These are phyloP conservation scores for Phyllostachys edulis DNA, from an alignment of 176 grass and related monocot genomes.

Conservation along the genomic window DNA sequence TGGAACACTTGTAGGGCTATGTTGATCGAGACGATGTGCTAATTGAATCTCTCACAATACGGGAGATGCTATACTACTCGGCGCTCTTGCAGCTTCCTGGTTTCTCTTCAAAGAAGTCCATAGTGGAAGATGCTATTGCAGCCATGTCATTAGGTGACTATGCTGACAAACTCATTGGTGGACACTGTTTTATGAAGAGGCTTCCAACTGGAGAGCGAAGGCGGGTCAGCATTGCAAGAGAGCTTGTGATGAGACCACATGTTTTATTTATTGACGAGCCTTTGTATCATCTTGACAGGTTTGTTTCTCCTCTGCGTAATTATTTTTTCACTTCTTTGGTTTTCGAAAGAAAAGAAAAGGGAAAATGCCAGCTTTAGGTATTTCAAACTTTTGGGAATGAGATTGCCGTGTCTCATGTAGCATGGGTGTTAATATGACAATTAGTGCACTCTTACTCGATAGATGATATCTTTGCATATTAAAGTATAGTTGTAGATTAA, in stretches of 20 bases:
- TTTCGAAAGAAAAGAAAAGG: neutral
- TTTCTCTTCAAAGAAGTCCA: slow-evolving; percentile 61
- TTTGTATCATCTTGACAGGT: slow-evolving; percentile 92
- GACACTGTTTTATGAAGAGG: slow-evolving; percentile 62
- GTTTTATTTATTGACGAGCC: slow-evolving; percentile 90
- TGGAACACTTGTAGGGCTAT: slow-evolving; percentile 58
- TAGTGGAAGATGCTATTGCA: slow-evolving; percentile 73
- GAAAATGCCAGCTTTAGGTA: neutral
- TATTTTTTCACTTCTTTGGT: neutral
- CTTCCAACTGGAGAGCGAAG: slow-evolving; percentile 76
- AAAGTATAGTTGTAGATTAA: neutral
- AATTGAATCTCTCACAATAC: slow-evolving; percentile 80
- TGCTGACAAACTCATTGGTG: slow-evolving; percentile 83
- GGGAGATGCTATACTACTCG: slow-evolving; percentile 84
- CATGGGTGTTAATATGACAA: neutral
- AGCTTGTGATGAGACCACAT: slow-evolving; percentile 88
- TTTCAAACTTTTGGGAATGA: neutral
- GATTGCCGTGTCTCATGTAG: neutral
- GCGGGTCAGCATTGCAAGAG: slow-evolving; percentile 86
- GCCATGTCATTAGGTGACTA: slow-evolving; percentile 81
- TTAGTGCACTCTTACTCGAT: neutral
- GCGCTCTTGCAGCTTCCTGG: slow-evolving; percentile 76
- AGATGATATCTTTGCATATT: neutral
- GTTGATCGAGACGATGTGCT: slow-evolving; percentile 82
- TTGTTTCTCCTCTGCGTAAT: neutral